Percentiles rank a stretch among this genome's conserved stretches.
phyloP scores from a whole-genome alignment of 1,139 yeast genomes.

The Lodderomyces theae region DNA sequence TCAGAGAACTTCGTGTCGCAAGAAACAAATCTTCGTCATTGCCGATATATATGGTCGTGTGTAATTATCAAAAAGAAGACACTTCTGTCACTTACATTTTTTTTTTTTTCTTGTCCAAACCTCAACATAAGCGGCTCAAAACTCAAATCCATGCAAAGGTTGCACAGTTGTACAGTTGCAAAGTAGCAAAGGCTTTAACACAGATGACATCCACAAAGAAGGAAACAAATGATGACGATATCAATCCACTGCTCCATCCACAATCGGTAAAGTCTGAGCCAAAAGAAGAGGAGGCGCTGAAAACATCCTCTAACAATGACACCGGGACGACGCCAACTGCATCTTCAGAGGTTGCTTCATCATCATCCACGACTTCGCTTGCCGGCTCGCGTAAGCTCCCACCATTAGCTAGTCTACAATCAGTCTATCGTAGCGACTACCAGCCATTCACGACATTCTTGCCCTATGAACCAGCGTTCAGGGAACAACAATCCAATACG shows the following conservation, averaged over 20 bases:
- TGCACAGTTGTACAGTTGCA: not conserved
- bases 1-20: too few species aligned
- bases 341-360: not conserved
- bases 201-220: not conserved
- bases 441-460: conserved; percentile 9
- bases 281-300: not conserved
- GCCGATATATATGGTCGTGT: too few species aligned
- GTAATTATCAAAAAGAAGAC: too few species aligned
- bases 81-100: too few species aligned
- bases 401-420: conserved; percentile 4
- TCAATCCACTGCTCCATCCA: not conserved
- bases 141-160: not conserved
- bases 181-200: not conserved
- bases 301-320: not conserved
- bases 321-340: not conserved
- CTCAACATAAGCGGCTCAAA: conserved; percentile 7
- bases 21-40: too few species aligned
- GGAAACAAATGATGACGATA: not conserved
- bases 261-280: not conserved
- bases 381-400: conserved; percentile 3
- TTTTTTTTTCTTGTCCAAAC: conserved; percentile 1
- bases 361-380: conserved; percentile 1
- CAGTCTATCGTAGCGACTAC: conserved; percentile 7
- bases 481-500: conserved; percentile 4
- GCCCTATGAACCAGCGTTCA: conserved; percentile 9